Evolutionary conservation across 1,284 basidiomycete species (phyloP).

Genomic region (Leucoagaricus sp.): DNA sequence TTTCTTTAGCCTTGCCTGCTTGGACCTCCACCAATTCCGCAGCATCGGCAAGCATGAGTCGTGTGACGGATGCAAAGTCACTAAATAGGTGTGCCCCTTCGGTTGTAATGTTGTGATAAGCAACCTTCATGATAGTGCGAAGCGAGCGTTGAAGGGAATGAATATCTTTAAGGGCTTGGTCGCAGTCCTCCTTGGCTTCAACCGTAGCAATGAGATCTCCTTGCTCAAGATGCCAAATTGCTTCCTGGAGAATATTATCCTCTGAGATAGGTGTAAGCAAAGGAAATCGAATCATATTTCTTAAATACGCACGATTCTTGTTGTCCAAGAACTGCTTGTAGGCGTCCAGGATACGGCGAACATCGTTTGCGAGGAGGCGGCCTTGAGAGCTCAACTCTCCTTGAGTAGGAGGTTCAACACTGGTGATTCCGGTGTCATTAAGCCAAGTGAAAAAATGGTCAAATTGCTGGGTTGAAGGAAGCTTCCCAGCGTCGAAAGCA

Average conservation of each 20-base stretch:
- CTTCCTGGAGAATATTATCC: slow-evolving; percentile 63
- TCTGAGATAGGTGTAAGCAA: slow-evolving; percentile 32
- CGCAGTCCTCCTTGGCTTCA: slow-evolving; percentile 36
- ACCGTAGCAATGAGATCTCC: slow-evolving; percentile 45
- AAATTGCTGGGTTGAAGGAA: slow-evolving; percentile 59
- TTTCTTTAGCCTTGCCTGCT: slow-evolving; percentile 51
- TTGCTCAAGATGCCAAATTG: slow-evolving; percentile 60
- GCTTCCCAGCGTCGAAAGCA: slow-evolving; percentile 65
- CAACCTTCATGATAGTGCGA: slow-evolving; percentile 47
- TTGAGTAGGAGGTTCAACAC: slow-evolving; percentile 39
- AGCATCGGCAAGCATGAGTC: slow-evolving; percentile 62
- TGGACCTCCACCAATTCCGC: slow-evolving; percentile 55
- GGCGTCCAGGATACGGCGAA: slow-evolving; percentile 50
- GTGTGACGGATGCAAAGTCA: slow-evolving; percentile 63
- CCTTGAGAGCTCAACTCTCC: slow-evolving; percentile 55
- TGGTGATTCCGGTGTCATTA: slow-evolving; percentile 46
- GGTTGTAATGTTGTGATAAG: slow-evolving; percentile 52
- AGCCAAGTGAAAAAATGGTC: slow-evolving; percentile 51
- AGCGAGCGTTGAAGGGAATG: slow-evolving; percentile 48
- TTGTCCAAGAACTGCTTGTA: slow-evolving; percentile 51
- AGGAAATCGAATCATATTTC: background rate
- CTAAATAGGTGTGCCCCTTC: slow-evolving; percentile 54
- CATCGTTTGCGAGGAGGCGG: slow-evolving; percentile 44
- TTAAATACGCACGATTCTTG: slow-evolving; percentile 51
- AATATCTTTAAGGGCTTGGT: slow-evolving; percentile 50